Conservation (phyloP, 768 basidiomycete species). For the Suillus hirtellus region DNA sequence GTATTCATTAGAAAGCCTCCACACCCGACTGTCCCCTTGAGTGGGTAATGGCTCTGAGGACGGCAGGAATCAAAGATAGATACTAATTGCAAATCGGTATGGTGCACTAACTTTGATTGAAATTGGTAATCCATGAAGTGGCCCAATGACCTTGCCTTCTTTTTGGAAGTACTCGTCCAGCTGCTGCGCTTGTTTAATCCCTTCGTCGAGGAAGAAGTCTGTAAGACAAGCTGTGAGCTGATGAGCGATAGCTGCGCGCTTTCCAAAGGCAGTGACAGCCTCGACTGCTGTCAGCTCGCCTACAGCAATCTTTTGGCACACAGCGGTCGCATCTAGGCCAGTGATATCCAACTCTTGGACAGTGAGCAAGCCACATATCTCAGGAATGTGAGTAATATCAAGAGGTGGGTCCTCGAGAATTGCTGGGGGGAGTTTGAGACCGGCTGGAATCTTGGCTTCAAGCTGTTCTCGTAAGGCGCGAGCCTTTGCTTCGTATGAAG, state of each 20-base stretch:
- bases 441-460: constrained; percentile 24
- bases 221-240: constrained; percentile 42
- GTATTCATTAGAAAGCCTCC: constrained; percentile 34
- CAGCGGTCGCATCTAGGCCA: constrained; percentile 36
- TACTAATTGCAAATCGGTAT: neutral
- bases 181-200: constrained; percentile 37
- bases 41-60: constrained; percentile 36
- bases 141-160: constrained; percentile 42
- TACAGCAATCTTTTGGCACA: constrained; percentile 30
- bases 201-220: constrained; percentile 48
- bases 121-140: constrained; percentile 43
- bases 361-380: constrained; percentile 32
- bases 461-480: constrained; percentile 22
- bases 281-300: constrained; percentile 38
- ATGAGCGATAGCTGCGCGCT: constrained; percentile 55
- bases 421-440: constrained; percentile 18
- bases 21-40: constrained; percentile 41
- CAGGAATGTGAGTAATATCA: constrained; percentile 35
- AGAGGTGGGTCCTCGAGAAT: constrained; percentile 26
- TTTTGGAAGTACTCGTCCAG: constrained; percentile 40
- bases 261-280: constrained; percentile 43
- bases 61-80: too few species aligned
- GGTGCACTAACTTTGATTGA: constrained; percentile 39
- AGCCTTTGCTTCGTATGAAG: constrained; percentile 21
- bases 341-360: constrained; percentile 36